Conservation (phyloP, 2,329 filamentous ascomycete genomes). For the Scolecobasidium constrictum region DNA sequence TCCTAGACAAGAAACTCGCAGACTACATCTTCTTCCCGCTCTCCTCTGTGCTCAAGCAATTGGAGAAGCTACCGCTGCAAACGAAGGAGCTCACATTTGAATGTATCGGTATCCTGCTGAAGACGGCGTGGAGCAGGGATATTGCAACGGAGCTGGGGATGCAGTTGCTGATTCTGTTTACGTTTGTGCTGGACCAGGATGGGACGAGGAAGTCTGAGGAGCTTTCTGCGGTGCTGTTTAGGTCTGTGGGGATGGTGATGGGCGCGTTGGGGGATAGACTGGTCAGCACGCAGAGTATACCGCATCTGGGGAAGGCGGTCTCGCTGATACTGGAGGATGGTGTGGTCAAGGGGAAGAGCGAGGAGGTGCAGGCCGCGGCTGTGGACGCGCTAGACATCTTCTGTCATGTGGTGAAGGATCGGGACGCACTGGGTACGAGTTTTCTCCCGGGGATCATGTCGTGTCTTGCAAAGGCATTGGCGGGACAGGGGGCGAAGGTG, state of each 20-base stretch:
- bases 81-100: slow-evolving; percentile 66
- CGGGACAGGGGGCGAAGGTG: slow-evolving; percentile 50
- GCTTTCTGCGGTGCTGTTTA: slow-evolving; percentile 58
- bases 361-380: slow-evolving; percentile 62
- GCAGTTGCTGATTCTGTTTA: slow-evolving; percentile 76
- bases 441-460: slow-evolving; percentile 87
- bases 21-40: slow-evolving; percentile 95
- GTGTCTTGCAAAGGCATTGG: slow-evolving; percentile 62
- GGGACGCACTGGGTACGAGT: slow-evolving; percentile 58
- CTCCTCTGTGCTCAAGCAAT: slow-evolving; percentile 71
- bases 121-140: slow-evolving; percentile 65
- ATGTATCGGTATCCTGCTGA: slow-evolving; percentile 63
- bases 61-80: slow-evolving; percentile 55
- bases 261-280: slow-evolving; percentile 44
- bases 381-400: slow-evolving; percentile 53
- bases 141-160: slow-evolving; percentile 64
- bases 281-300: slow-evolving; percentile 50
- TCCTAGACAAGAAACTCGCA: slow-evolving; percentile 69
- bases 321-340: slow-evolving; percentile 52
- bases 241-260: slow-evolving; percentile 58
- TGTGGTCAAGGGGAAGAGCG: slow-evolving; percentile 39
- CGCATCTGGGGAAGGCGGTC: slow-evolving; percentile 70
- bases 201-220: slow-evolving; percentile 56
- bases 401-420: slow-evolving; percentile 51
- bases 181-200: slow-evolving; percentile 65